Percentiles rank a stretch among this genome's conserved stretches.
phyloP scores from a whole-genome alignment of 2,329 filamentous ascomycete species.

The Alternaria dauci region DNA sequence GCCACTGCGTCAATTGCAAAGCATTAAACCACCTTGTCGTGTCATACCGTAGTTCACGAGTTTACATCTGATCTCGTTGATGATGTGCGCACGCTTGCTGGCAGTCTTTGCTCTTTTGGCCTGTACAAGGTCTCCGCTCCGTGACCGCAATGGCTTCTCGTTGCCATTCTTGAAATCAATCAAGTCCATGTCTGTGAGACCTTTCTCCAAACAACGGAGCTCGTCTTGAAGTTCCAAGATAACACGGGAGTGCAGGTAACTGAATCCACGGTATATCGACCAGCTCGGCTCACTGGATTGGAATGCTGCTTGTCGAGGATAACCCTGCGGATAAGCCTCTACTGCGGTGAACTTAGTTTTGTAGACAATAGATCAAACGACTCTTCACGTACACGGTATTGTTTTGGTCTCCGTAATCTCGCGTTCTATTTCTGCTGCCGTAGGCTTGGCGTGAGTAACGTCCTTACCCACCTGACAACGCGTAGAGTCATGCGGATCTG shows the following conservation, averaged over 20 bases:
- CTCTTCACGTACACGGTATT: conserved; percentile 11
- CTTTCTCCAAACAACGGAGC: conserved; percentile 39
- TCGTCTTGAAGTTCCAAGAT: conserved; percentile 48
- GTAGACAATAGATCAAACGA: background rate
- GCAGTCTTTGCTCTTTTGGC: conserved; percentile 14
- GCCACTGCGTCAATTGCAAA: background rate
- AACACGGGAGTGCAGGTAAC: conserved; percentile 50
- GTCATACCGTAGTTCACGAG: conserved; percentile 26
- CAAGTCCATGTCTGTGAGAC: conserved; percentile 29
- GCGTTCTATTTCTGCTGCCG: background rate
- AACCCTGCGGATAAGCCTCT: conserved; percentile 36
- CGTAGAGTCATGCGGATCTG: background rate
- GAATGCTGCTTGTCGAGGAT: background rate
- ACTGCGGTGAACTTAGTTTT: background rate
- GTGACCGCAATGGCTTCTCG: conserved; percentile 19
- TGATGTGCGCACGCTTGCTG: conserved; percentile 17
- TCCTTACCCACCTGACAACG: background rate
- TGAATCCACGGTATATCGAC: conserved; percentile 51
- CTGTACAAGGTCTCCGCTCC: conserved; percentile 13
- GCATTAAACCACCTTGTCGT: background rate
- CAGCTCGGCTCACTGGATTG: conserved; percentile 49
- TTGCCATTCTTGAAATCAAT: conserved; percentile 14
- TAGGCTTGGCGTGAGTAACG: background rate
- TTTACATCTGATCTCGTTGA: conserved; percentile 23
- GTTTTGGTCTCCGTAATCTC: conserved; percentile 21